Evolutionary conservation across 331 rosid species (phyloP).

Genomic region (Quercus tomentella): DNA sequence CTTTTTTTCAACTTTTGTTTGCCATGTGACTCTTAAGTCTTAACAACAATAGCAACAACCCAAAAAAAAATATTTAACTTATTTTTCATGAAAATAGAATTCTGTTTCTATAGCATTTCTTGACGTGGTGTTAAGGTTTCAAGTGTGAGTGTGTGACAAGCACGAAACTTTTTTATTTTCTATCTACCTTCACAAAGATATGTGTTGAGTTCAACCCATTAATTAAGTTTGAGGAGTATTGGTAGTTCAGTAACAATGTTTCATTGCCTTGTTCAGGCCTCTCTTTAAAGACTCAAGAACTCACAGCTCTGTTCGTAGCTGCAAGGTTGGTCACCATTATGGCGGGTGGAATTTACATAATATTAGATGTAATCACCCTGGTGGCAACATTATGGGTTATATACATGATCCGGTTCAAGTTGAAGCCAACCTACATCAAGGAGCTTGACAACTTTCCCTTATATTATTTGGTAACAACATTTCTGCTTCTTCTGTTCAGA

Average conservation of each 20-base stretch:
- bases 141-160: too few species aligned
- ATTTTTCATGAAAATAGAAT: too few species aligned
- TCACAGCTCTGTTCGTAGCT: constrained; percentile 53
- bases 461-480: constrained; percentile 47
- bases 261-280: constrained; percentile 41
- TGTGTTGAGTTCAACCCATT: too few species aligned
- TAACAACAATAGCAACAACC: too few species aligned
- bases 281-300: constrained; percentile 69
- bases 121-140: too few species aligned
- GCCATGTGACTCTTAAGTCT: too few species aligned
- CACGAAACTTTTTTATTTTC: too few species aligned
- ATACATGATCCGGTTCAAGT: constrained; percentile 60
- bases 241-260: not conserved
- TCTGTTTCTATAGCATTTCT: too few species aligned
- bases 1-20: too few species aligned
- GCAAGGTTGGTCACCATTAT: constrained; percentile 32
- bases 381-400: constrained; percentile 50
- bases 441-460: constrained; percentile 57
- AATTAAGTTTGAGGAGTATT: too few species aligned
- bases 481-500: not conserved
- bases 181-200: too few species aligned
- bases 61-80: too few species aligned
- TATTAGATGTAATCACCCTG: constrained; percentile 42
- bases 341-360: constrained; percentile 39
- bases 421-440: constrained; percentile 63